Evolutionary conservation across 495 filamentous ascomycete species (phyloP).

Genomic region (Daldinia concentrica): DNA sequence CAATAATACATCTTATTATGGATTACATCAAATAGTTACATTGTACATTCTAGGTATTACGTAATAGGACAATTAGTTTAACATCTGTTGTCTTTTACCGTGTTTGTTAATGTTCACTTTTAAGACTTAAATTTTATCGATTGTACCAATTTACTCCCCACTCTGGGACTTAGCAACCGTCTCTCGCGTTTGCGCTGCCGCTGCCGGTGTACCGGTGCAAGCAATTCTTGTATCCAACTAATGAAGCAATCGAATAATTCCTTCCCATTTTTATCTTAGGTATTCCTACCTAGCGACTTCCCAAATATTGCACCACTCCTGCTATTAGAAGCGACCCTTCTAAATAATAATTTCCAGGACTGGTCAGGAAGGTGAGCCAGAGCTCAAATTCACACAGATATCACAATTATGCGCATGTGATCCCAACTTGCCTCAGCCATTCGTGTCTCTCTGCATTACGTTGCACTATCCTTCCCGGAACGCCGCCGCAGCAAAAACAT

Average conservation of each 20-base stretch:
- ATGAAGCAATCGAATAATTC: constrained; percentile 14
- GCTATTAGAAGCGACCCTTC: constrained; percentile 11
- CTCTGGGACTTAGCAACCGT: neutral
- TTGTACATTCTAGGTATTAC: neutral
- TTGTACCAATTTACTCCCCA: neutral
- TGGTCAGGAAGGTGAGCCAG: constrained; percentile 49
- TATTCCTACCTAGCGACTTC: constrained; percentile 6
- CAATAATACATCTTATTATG: neutral
- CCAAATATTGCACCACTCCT: constrained; percentile 7
- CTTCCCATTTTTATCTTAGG: neutral
- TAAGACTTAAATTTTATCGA: neutral
- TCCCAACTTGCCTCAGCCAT: constrained; percentile 14
- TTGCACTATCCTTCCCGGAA: constrained; percentile 10
- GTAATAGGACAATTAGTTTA: neutral
- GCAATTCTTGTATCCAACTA: constrained; percentile 6
- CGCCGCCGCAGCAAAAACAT: neutral
- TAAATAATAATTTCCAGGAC: constrained; percentile 18
- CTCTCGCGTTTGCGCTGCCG: constrained; percentile 16
- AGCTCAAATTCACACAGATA: constrained; percentile 36
- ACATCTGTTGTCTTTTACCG: neutral
- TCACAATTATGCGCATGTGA: constrained; percentile 32
- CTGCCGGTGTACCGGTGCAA: neutral
- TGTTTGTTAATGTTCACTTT: neutral
- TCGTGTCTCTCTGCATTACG: neutral
- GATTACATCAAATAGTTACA: neutral